Conservation (phyloP, 306 rosid genomes). For the Prunus padus region DNA sequence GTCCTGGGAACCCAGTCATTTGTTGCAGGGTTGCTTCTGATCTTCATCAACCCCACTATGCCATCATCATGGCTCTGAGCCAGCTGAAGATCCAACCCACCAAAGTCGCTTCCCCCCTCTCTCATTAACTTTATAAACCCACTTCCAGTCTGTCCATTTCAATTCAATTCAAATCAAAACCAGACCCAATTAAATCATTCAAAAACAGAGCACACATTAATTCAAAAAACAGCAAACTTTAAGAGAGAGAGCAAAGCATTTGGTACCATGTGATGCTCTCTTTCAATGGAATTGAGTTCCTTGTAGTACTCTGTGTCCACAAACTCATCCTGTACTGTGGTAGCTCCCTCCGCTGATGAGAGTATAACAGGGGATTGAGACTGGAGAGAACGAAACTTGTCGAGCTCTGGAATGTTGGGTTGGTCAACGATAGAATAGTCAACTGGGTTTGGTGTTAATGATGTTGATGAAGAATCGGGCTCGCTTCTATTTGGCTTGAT, state of each 20-base stretch:
- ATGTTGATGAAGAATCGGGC: conserved; percentile 30
- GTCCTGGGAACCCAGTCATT: conserved; percentile 72
- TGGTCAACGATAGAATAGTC: conserved; percentile 6
- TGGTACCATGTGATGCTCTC: conserved; percentile 60
- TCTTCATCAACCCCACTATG: conserved; percentile 15
- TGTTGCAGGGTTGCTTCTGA: conserved; percentile 76
- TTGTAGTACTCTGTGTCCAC: conserved; percentile 68
- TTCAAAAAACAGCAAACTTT: too few species aligned
- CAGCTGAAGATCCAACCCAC: conserved; percentile 26
- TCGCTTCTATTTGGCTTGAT: conserved; percentile 74
- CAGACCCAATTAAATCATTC: too few species aligned
- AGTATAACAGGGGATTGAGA: conserved; percentile 41
- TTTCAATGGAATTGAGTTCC: conserved; percentile 53
- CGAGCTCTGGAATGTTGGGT: conserved; percentile 48
- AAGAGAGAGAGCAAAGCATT: not conserved
- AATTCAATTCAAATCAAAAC: not conserved
- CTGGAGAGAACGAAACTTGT: conserved; percentile 57
- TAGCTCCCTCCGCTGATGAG: conserved; percentile 20
- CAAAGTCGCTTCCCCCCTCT: conserved; percentile 22
- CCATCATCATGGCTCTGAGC: conserved; percentile 21
- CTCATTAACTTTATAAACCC: conserved; percentile 57
- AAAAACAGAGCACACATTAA: not conserved
- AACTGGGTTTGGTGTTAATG: conserved; percentile 12
- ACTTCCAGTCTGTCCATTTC: conserved; percentile 54
- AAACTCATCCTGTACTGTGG: conserved; percentile 47